Base-by-base conservation (phyloP, 768 basidiomycete species). In the Lentinula sp. region DNA sequence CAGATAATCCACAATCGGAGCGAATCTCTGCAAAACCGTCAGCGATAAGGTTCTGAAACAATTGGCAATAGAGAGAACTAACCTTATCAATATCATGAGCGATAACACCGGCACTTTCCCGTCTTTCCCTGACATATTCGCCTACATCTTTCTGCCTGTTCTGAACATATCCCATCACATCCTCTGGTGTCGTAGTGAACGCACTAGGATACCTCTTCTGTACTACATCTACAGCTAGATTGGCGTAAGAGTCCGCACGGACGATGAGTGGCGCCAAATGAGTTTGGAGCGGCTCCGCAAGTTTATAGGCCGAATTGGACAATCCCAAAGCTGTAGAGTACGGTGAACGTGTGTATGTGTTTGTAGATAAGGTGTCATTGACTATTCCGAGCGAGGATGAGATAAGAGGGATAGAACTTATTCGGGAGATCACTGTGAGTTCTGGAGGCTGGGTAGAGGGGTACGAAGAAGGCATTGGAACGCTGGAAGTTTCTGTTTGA, bases 1-100 rank as follows among this genome's bases (percentile, higher is more conserved):
- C 59, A 92, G 76, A 66, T 84, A 86, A 68, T 92, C 83, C 37
- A 93, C 84, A 54, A 92, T 75, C 46, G 91, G 90, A n/a, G 88
- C 71, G 66, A 92, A 84, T 65, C 79, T 78, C 88, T 90, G 65
- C 3, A 63, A 66, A 68, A 61, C 20, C 66, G 63, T 66, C 23
- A 54, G 46, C 57, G 61, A 36, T 56, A 43, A 61, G 56, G 59
- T n/a, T 10, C 68, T 77, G 57, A 63, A 89, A 90, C 87, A 64
- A 85, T 81, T 0, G 80, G 89, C 39, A 83, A 84, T 57, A 79
- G 79, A 36, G 33, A 51, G n/a, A 0, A 85, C 90, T 18, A 88
- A 89, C 0, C 76, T 79, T 67, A 76, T 85, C 66, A 91, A 84
- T 43, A 72, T 82, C 67, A 85, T 83, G 63, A 90, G 41, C 87